Evolutionary conservation across 1,139 yeast species (phyloP).

Genomic region (Yamadazyma dushanensis): DNA sequence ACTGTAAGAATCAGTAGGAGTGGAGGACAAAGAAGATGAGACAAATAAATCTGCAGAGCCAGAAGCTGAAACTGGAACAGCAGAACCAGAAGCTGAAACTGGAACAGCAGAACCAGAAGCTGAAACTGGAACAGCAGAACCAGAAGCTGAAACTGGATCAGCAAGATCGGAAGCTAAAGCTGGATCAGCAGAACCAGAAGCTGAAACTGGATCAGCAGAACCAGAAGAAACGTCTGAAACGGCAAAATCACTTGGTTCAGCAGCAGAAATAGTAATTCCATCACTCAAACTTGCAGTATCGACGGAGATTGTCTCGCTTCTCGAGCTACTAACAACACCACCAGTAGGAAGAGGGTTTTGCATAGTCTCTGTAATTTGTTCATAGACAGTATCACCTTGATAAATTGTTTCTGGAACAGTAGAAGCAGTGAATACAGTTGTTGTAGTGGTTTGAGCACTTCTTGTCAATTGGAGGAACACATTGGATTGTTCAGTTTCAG

Average conservation of each 20-base stretch:
- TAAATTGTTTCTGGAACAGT: constrained; percentile 20
- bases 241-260: background rate
- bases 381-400: constrained; percentile 18
- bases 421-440: constrained; percentile 25
- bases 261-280: constrained; percentile 7
- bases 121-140: background rate
- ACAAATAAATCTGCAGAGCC: too few species aligned
- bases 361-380: constrained; percentile 21
- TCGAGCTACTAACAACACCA: constrained; percentile 13
- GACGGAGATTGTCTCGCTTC: constrained; percentile 12
- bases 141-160: background rate
- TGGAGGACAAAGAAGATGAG: constrained; percentile 1
- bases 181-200: background rate
- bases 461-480: constrained; percentile 16
- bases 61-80: constrained; percentile 1
- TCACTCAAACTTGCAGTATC: constrained; percentile 9
- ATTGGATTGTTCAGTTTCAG: constrained; percentile 17
- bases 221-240: background rate
- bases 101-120: background rate
- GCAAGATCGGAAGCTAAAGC: constrained; percentile 1
- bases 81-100: background rate
- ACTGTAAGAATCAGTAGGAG: background rate
- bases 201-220: background rate
- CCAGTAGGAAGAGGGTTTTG: constrained; percentile 25
- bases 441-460: constrained; percentile 27